A percentile compares a stretch with the other conserved stretches of the same genome.
These are phyloP conservation scores for Davidsoniella virescens DNA, from an alignment of 2,329 filamentous ascomycete genomes.

Conservation along the genomic window DNA sequence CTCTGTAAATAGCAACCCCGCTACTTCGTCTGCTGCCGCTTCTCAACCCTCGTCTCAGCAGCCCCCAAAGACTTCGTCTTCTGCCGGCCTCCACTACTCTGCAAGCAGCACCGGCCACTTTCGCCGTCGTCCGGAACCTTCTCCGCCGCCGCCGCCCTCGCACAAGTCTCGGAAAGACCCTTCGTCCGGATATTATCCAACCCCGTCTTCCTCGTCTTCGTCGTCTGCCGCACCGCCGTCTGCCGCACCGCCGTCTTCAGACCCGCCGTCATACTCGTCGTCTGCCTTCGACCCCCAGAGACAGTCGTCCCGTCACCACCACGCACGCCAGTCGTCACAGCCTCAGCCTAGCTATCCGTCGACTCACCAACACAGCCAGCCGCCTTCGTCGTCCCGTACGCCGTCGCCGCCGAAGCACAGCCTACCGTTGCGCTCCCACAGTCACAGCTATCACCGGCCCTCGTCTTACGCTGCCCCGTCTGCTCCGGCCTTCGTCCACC, in stretches of 20 bases:
- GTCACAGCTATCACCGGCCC: slow-evolving; percentile 11
- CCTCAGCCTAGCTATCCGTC: slow-evolving; percentile 4
- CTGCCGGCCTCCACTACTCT: not conserved
- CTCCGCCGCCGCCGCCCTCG: slow-evolving; percentile 3
- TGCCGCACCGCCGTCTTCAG: not conserved
- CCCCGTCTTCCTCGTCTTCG: not conserved
- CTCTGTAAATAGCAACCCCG: not conserved
- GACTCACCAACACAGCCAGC: not conserved
- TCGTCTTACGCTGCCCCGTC: slow-evolving; percentile 2
- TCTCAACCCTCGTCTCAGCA: slow-evolving; percentile 1
- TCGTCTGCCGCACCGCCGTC: not conserved
- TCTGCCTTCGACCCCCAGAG: slow-evolving; percentile 2
- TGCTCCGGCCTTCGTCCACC: not conserved
- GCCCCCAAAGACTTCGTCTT: not conserved
- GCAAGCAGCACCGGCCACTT: too few species aligned
- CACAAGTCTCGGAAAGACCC: slow-evolving; percentile 5
- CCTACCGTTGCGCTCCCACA: slow-evolving; percentile 11
- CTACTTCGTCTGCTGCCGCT: not conserved
- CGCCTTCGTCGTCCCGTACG: slow-evolving; percentile 4
- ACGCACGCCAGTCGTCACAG: slow-evolving; percentile 10
- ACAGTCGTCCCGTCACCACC: slow-evolving; percentile 6
- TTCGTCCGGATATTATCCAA: slow-evolving; percentile 5
- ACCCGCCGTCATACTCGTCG: slow-evolving; percentile 1
- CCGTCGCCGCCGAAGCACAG: slow-evolving; percentile 12
- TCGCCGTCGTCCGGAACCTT: not conserved